phyloP scores from a whole-genome alignment of 106 monocot species.

The Amphibolis antarctica region DNA sequence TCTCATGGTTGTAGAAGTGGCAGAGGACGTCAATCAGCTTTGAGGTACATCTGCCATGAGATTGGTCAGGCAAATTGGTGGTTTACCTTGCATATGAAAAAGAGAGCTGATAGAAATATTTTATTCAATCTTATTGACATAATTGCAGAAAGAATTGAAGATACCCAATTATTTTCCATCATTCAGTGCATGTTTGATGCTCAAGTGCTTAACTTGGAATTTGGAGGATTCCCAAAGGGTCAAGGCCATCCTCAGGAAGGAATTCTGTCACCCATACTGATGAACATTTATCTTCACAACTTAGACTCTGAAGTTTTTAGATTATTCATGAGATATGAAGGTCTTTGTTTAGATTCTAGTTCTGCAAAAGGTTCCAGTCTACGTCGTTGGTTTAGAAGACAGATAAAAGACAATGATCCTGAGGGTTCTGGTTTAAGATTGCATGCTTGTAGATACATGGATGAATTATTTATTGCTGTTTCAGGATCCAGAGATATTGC shows the following conservation, averaged over 20 bases:
- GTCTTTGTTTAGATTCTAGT: slow-evolving; percentile 15
- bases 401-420: slow-evolving; percentile 32
- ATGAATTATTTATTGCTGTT: slow-evolving; percentile 77
- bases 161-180: slow-evolving; percentile 36
- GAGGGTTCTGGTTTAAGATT: slow-evolving; percentile 23
- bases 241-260: slow-evolving; percentile 98
- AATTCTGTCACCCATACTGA: slow-evolving; percentile 72
- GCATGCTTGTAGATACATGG: slow-evolving; percentile 79
- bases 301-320: slow-evolving; percentile 61
- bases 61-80: slow-evolving; percentile 46
- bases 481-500: slow-evolving; percentile 60
- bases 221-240: slow-evolving; percentile 82
- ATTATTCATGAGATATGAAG: slow-evolving; percentile 77
- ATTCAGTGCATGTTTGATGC: slow-evolving; percentile 63
- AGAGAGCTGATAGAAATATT: slow-evolving; percentile 35
- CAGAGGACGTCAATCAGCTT: slow-evolving; percentile 61
- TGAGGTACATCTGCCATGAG: slow-evolving; percentile 44
- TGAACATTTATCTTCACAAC: slow-evolving; percentile 78
- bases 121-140: slow-evolving; percentile 41
- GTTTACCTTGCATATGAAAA: slow-evolving; percentile 58
- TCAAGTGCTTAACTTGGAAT: slow-evolving; percentile 57
- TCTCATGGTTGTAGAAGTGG: slow-evolving; percentile 92
- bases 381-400: slow-evolving; percentile 59
- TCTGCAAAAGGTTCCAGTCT: slow-evolving; percentile 31
- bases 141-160: slow-evolving; percentile 68